Evolutionary conservation across 129 eudicot species (phyloP).

Genomic region (Flaveria brownii): DNA sequence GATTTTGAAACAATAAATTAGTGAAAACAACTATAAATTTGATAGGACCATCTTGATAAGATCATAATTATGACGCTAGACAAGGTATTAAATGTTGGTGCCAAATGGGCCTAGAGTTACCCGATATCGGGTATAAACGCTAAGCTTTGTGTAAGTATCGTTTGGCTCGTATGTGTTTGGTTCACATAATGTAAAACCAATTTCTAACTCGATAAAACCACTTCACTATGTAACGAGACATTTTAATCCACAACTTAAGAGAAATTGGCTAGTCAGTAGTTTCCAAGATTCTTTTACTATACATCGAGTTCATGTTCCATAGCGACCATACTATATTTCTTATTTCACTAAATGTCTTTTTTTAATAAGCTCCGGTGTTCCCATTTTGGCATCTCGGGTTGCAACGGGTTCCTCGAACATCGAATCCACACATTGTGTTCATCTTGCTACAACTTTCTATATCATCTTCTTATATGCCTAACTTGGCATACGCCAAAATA

Average conservation of each 20-base stretch:
- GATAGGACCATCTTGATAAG: neutral
- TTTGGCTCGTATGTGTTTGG: neutral
- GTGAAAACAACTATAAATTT: neutral
- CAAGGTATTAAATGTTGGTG: neutral
- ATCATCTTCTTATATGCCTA: conserved; percentile 66
- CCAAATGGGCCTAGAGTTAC: neutral
- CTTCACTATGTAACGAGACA: conserved; percentile 65
- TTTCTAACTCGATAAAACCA: conserved; percentile 48
- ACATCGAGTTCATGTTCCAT: conserved; percentile 85
- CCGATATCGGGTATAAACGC: neutral
- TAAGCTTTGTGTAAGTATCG: neutral
- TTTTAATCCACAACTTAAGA: conserved; percentile 90
- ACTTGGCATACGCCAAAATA: conserved; percentile 94
- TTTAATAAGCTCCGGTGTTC: conserved; percentile 72
- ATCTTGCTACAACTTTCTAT: conserved; percentile 28
- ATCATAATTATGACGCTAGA: neutral
- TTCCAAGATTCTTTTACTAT: conserved; percentile 78
- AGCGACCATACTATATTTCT: conserved; percentile 59
- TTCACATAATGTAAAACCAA: neutral
- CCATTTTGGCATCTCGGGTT: conserved; percentile 81
- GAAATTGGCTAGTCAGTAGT: conserved; percentile 57
- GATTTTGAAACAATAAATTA: neutral
- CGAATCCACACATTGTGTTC: conserved; percentile 62
- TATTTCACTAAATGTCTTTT: conserved; percentile 72
- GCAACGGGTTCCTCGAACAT: conserved; percentile 55